Conservation (phyloP, 345 rosid genomes). For the Arabidopsis arenosa region DNA sequence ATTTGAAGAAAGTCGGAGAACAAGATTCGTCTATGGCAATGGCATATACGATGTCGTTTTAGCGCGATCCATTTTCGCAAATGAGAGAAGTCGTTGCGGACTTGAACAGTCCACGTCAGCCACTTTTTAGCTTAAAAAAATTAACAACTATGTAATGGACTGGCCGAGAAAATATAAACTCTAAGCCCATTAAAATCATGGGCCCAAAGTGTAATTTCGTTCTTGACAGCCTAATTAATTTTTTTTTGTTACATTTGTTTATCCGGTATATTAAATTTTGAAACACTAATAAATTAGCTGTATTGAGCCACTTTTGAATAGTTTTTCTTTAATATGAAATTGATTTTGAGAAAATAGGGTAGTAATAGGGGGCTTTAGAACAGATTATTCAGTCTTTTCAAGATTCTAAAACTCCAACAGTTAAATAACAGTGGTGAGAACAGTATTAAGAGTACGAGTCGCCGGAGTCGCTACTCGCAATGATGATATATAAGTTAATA, state of each 20-base stretch:
- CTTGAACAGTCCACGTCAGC: conserved; percentile 26
- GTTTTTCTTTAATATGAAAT: neutral
- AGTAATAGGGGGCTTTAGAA: conserved; percentile 19
- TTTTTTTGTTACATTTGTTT: no score
- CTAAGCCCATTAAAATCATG: neutral
- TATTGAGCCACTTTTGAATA: neutral
- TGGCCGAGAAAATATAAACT: neutral
- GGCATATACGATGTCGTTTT: conserved; percentile 23
- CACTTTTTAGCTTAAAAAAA: neutral
- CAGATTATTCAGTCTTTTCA: conserved; percentile 36
- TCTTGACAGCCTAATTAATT: neutral
- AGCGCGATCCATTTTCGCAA: neutral
- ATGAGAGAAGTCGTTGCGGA: conserved; percentile 10
- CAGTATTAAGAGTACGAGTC: conserved; percentile 18
- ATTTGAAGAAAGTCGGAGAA: conserved; percentile 18
- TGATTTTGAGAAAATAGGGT: conserved; percentile 7
- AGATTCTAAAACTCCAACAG: conserved; percentile 46
- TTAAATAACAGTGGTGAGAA: conserved; percentile 46
- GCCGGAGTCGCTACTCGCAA: conserved; percentile 28
- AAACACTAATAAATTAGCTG: neutral
- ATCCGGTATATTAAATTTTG: neutral
- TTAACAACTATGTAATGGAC: neutral
- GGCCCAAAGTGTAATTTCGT: neutral
- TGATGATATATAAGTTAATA: conserved; percentile 28
- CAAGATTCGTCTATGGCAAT: conserved; percentile 11